Base-by-base conservation (phyloP, 2,329 filamentous ascomycete species). In the Aspergillus sp. region DNA sequence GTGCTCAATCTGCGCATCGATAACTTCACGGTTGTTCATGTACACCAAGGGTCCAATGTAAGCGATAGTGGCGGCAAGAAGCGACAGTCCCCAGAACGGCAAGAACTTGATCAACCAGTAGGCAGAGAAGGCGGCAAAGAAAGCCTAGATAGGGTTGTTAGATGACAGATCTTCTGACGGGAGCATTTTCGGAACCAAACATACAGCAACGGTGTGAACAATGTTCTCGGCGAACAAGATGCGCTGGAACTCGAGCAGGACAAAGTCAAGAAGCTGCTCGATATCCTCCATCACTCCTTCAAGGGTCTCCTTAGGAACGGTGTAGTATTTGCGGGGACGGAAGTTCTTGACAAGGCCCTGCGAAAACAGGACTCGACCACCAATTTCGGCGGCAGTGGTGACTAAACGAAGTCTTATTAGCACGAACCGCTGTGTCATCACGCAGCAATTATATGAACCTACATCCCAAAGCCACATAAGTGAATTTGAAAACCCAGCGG, bases 81-180 rank as follows among this genome's bases (percentile, higher is more conserved):
- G 76, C 56, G 82, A 76, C 64, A 89, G 77, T 31, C 85, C 86
- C 86, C 86, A 89, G 66, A 86, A 76, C n/a, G 86, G 86, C 63
- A 87, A 77, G 69, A 87, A 80, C 75, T 86, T 87, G 78, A 88
- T 85, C 67, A 88, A 78, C 80, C 82, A 87, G 80, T 88, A 89
- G 64, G 82, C 81, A 63, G 82, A 70, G 71, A 88, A 80, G 39
- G 85, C 79, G 31, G 85, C 79, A 62, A 80, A 69, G 78, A 88
- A 88, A 54, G 84, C 83, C 85, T 87, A 52, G 14, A 36, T 7
- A 12, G 2, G 2, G 14, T 42, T 42, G 36, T 42, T 36, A 9
- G 9, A 2, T 2, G n/a, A 14, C 29, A 18, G 16, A 49, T 24
- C 61, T 54, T 63, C 45, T 16, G 18, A 42, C 12, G 11, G 11